Base-by-base conservation (phyloP, 371 early-diverging fungal species). In the Mucor indicus region DNA sequence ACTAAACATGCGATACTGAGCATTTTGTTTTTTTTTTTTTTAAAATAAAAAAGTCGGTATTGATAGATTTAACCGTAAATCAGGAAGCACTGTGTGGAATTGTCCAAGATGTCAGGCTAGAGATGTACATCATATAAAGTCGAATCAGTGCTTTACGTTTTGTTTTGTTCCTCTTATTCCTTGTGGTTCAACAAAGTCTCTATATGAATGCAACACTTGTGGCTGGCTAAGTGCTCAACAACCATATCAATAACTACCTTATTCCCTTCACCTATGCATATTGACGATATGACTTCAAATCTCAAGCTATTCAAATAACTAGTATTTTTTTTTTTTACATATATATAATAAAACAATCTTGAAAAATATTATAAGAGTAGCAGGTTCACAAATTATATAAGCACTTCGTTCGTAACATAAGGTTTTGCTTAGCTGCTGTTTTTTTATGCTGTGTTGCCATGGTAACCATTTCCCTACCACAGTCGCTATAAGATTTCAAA, bases 101-200 rank as follows among this genome's bases (percentile, higher is more conserved):
- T 75, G 76, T 50, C 76, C 76, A 4, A 66, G 65, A 45, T 75
- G 76, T 40, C 67, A 67, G 9, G 72, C 72, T 4, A 47, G 58
- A 27, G 64, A 64, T 43, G 76, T 75, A n/a, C 55, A 67, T 21
- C 55, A 49, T 16, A 60, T 67, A 20, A 72, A 69, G 27, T 43
- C 53, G 2, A 71, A 71, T 38, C 53, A 75, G 21, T 75, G 72
- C 46, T 75, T 75, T 44, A 75, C 76, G 0, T 69, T 75, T 38
- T 75, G 72, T 50, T 75, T 75, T 47, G 50, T 75, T 36, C 76
- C 76, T 2, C 47, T 75, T 20, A 65, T 75, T 23, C 76, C 76
- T 17, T 67, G 67, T 39, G 69, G 72, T 15, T 35, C 48, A 9
- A 67, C 72, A 12, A 62, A 60, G 36, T 48, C 58, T 2, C 58